phyloP scores from a whole-genome alignment of 2,329 filamentous ascomycete species.

The Dryadomyces sulphureus region DNA sequence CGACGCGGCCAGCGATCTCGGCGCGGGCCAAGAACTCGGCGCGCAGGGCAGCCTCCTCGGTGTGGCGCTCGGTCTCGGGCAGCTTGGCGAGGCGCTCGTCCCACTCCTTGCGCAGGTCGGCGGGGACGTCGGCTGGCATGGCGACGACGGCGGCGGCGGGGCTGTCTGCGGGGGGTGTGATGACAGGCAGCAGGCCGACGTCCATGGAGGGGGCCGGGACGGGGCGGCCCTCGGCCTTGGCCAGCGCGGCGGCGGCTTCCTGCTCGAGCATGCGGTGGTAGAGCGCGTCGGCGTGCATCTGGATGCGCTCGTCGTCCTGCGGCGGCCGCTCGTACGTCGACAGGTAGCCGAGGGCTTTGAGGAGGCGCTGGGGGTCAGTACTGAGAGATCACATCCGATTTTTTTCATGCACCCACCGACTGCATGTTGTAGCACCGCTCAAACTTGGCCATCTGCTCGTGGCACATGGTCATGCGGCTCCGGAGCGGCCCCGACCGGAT shows the following conservation, averaged over 20 bases:
- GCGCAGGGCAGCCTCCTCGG: conserved; percentile 49
- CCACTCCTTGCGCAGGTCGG: conserved; percentile 34
- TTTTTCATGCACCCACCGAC: conserved; percentile 34
- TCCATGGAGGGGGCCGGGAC: conserved; percentile 34
- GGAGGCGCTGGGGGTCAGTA: conserved; percentile 48
- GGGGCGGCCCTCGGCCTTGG: conserved; percentile 44
- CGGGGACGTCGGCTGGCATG: conserved; percentile 17
- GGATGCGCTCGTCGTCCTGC: conserved; percentile 70
- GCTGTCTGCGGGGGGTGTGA: background rate
- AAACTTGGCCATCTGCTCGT: conserved; percentile 60
- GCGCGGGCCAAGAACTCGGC: conserved; percentile 47
- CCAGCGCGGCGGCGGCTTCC: conserved; percentile 58
- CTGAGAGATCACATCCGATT: background rate
- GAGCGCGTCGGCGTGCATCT: conserved; percentile 87
- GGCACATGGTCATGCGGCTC: conserved; percentile 66
- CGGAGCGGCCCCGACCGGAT: conserved; percentile 56
- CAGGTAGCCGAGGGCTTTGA: conserved; percentile 82
- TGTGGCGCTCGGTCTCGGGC: conserved; percentile 38
- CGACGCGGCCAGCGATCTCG: conserved; percentile 41
- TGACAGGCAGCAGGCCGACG: conserved; percentile 19
- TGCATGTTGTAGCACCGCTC: conserved; percentile 85
- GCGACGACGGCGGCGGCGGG: conserved; percentile 28
- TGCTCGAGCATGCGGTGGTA: conserved; percentile 79
- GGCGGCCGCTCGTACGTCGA: conserved; percentile 47
- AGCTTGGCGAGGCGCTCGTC: conserved; percentile 42